phyloP scores from a whole-genome alignment of 495 filamentous ascomycete genomes.

The Penicillium cataractarum region DNA sequence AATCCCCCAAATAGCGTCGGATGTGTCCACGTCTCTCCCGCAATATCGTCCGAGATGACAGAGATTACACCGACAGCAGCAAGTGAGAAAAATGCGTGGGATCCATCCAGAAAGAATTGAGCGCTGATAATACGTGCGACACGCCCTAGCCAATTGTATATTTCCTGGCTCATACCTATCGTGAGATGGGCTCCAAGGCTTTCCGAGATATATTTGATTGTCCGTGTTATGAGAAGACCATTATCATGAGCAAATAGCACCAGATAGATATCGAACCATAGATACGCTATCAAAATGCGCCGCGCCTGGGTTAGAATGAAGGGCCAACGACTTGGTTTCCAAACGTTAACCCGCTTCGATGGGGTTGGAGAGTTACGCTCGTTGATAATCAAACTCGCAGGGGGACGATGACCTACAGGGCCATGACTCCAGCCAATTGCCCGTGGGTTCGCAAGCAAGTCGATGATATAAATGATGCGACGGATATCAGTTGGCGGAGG shows the following conservation, averaged over 20 bases:
- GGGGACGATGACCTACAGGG: neutral
- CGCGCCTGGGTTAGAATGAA: neutral
- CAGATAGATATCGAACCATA: constrained; percentile 2
- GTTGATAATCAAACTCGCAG: neutral
- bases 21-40: constrained; percentile 1
- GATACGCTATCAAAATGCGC: neutral
- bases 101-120: neutral
- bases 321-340: neutral
- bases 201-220: neutral
- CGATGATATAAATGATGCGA: constrained; percentile 2
- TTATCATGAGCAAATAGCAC: neutral
- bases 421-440: constrained; percentile 4
- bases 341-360: neutral
- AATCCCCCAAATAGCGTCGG: constrained; percentile 1
- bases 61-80: neutral
- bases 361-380: neutral
- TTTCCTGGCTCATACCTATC: neutral
- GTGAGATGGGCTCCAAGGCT: neutral
- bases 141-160: neutral
- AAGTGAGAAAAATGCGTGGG: constrained; percentile 1
- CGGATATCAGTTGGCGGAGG: neutral
- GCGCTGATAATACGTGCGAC: constrained; percentile 3
- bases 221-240: neutral
- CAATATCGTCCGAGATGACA: neutral
- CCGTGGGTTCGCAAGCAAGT: neutral